These are phyloP conservation scores for grape (Vitis vinifera) DNA, from an alignment of 164 flowering plant genomes.

Conservation along the genomic window ASM3070453v1 NC_081818.1:20165501-20166000, in stretches of 20 bases:
- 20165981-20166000: too few species aligned
- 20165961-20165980: too few species aligned
- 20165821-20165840: constrained; percentile 22
- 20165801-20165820: constrained; percentile 24
- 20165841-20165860: too few species aligned
- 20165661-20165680: constrained; percentile 14
- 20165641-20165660: constrained; percentile 20
- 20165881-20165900: too few species aligned
- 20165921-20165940: too few species aligned
- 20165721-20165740: constrained; percentile 48
- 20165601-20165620: constrained; percentile 1
- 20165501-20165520: too few species aligned
- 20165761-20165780: constrained; percentile 21
- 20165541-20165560: constrained; percentile 6
- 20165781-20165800: constrained; percentile 29
- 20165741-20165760: constrained; percentile 31
- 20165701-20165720: constrained; percentile 42
- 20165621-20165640: constrained; percentile 28
- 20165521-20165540: too few species aligned
- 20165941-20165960: too few species aligned
- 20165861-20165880: too few species aligned
- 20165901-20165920: too few species aligned
- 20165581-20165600: constrained; percentile 10
- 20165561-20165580: not conserved
- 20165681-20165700: constrained; percentile 25